Base-by-base conservation (phyloP, 1,139 yeast genomes). In the Yamadazyma membranifaciens region DNA sequence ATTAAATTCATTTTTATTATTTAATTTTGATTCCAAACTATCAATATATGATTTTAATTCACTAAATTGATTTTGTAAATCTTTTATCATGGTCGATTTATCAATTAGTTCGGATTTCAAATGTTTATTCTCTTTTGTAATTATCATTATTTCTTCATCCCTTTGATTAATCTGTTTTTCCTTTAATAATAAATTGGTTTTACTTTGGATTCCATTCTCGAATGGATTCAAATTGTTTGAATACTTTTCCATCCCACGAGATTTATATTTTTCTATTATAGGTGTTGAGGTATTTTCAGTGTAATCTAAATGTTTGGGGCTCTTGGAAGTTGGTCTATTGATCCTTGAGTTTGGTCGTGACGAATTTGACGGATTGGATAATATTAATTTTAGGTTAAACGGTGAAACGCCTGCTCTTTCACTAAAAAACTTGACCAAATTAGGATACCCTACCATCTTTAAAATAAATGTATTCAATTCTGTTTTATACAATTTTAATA, bases 391-490 rank as follows among this genome's bases (percentile, higher is more conserved):
- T 37, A 49, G 39, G 36, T 47, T 50, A 34, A 37, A 33, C 16
- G 40, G 39, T 1, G 56, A 44, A 7, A 62, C 41, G 2, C 57
- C 55, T 9, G 57, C 54, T 38, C 72, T 47, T 3, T 57, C 60
- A 4, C 43, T 42, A 9, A 69, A 45, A 33, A 67, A 60, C 25
- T 45, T 51, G 22, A 52, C 57, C 38, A 68, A 52, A 14, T 54
- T 48, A 9, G 44, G 30, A 28, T 50, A 48, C 5, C 56, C 56
- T 2, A 62, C 67, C 33, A 69, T 51, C 25, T 56, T 57, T 29
- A 62, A 48, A 11, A 71, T 36, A 44, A 70, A 69, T 27, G 50
- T 52, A 36, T 49, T 48, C 20, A 67, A 52, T 28, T 67, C 72
- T 4, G 39, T 37, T 40, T 56, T 59, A 40, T 54, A 55, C 11